Conservation (phyloP, 345 rosid species). For the Salix suchowensis region DNA sequence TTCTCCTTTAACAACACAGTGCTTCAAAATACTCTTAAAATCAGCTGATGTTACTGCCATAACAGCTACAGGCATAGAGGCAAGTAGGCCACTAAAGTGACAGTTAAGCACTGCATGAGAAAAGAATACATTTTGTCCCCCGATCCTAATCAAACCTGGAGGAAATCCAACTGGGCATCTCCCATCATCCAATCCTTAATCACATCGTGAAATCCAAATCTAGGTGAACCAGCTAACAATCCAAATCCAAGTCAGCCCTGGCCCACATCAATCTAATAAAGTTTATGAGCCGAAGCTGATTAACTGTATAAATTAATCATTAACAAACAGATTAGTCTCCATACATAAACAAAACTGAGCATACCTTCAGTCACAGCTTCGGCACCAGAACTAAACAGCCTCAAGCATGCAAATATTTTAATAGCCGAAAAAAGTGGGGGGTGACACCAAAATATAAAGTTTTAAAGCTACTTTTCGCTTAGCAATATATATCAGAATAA, state of each 20-base stretch:
- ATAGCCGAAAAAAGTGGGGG: slow-evolving; percentile 9
- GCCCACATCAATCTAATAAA: slow-evolving; percentile 7
- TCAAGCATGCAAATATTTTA: slow-evolving; percentile 10
- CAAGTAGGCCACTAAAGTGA: not conserved
- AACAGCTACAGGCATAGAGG: slow-evolving; percentile 34
- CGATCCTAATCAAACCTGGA: slow-evolving; percentile 2
- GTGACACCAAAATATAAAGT: slow-evolving; percentile 23
- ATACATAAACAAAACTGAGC: not conserved
- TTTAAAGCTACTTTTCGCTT: not conserved
- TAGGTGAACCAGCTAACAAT: not conserved
- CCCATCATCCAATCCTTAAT: slow-evolving; percentile 1
- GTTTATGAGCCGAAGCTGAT: slow-evolving; percentile 7
- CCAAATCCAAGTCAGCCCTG: not conserved
- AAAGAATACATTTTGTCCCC: not conserved
- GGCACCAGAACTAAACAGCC: slow-evolving; percentile 11
- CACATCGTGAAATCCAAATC: not conserved
- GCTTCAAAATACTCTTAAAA: not conserved
- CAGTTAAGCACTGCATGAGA: not conserved
- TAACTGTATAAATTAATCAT: slow-evolving; percentile 1
- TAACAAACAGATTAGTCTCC: not conserved
- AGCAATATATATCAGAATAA: too few relatives aligned
- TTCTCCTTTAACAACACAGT: slow-evolving; percentile 23
- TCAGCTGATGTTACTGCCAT: slow-evolving; percentile 34
- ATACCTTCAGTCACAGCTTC: slow-evolving; percentile 12
- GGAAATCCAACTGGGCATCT: slow-evolving; percentile 9